Evolutionary conservation across 2,329 filamentous ascomycete species (phyloP).

Genomic region (Colletotrichum sp.): DNA sequence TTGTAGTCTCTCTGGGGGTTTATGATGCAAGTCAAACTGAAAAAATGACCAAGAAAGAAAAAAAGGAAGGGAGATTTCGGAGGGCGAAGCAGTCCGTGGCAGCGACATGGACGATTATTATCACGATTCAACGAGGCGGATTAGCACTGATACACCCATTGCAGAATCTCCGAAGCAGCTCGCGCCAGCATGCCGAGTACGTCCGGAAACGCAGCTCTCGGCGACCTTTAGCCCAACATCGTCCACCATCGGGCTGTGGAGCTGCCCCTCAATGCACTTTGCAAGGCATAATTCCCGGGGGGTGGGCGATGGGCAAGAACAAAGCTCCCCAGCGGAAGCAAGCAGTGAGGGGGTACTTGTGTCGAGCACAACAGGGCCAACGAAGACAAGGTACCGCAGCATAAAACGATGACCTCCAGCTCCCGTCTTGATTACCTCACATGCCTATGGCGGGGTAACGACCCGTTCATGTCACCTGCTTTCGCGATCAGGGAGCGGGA

Average conservation of each 20-base stretch:
- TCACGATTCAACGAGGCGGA: not conserved
- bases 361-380: not conserved
- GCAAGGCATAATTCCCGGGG: not conserved
- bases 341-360: not conserved
- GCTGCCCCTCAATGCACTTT: not conserved
- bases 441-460: not conserved
- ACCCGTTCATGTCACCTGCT: constrained; percentile 15
- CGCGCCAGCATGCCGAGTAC: not conserved
- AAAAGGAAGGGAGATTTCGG: not conserved
- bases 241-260: not conserved
- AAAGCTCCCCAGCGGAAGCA: not conserved
- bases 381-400: not conserved
- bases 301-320: not conserved
- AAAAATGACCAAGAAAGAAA: not conserved
- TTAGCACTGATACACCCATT: not conserved
- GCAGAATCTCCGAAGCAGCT: constrained; percentile 22
- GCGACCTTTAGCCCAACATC: not conserved
- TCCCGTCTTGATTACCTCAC: not conserved
- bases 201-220: constrained; percentile 14
- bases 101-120: not conserved
- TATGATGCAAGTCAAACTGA: not conserved
- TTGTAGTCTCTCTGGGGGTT: not conserved
- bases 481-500: constrained; percentile 11
- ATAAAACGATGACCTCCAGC: not conserved
- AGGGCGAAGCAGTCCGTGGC: not conserved